A percentile compares a stretch with the other conserved stretches of the same genome.
These are phyloP conservation scores for Alternaria brassicicola DNA, from an alignment of 2,329 filamentous ascomycete species.

Conservation along the genomic window DNA sequence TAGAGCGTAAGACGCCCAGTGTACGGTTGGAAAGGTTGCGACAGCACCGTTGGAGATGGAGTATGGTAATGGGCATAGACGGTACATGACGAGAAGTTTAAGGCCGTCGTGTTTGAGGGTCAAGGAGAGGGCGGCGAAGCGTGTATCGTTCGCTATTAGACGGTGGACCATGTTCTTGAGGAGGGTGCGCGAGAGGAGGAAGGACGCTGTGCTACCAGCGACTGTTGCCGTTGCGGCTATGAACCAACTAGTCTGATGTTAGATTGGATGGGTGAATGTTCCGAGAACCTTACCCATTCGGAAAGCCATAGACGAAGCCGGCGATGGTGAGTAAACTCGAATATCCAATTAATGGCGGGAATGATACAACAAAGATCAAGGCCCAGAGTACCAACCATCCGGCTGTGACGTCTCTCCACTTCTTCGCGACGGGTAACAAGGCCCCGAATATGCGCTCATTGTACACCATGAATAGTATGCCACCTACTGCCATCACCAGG, in stretches of 20 bases:
- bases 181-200: constrained; percentile 79
- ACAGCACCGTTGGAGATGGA: constrained; percentile 93
- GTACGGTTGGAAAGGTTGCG: constrained; percentile 88
- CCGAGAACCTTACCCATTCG: constrained; percentile 66
- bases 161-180: constrained; percentile 79
- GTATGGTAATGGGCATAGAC: constrained; percentile 90
- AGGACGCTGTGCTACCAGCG: constrained; percentile 76
- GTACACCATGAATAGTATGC: constrained; percentile 75
- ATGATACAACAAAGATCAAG: constrained; percentile 76
- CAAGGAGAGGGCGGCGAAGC: constrained; percentile 86
- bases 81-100: constrained; percentile 86
- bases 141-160: constrained; percentile 79
- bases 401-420: constrained; percentile 74
- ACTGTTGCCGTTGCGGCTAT: constrained; percentile 81
- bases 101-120: constrained; percentile 90
- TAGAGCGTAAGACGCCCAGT: constrained; percentile 74
- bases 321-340: constrained; percentile 73
- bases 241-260: constrained; percentile 69
- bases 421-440: constrained; percentile 73
- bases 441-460: constrained; percentile 79
- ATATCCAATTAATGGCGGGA: constrained; percentile 89
- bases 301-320: constrained; percentile 74
- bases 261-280: constrained; percentile 20
- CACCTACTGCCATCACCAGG: constrained; percentile 60
- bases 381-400: constrained; percentile 79